A percentile compares a stretch with the other conserved stretches of the same genome.
phyloP scores from a whole-genome alignment of 2,329 filamentous ascomycete genomes.

The Pseudodiploospora longispora region DNA sequence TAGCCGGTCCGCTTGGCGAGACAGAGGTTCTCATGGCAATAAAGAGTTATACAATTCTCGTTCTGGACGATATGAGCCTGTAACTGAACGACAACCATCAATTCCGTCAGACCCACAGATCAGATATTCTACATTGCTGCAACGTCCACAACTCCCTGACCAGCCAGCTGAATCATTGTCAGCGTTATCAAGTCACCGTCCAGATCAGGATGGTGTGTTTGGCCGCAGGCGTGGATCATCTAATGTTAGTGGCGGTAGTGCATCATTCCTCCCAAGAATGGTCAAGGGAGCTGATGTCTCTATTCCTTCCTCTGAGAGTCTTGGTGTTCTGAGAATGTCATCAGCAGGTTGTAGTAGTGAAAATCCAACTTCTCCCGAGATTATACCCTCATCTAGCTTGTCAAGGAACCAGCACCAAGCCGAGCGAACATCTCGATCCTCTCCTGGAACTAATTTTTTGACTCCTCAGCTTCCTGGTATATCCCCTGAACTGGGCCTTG shows the following conservation, averaged over 20 bases:
- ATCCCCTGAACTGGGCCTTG: slow-evolving; percentile 21
- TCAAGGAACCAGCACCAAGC: slow-evolving; percentile 17
- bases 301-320: slow-evolving; percentile 34
- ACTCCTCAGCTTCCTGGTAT: slow-evolving; percentile 25
- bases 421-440: slow-evolving; percentile 27
- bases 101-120: slow-evolving; percentile 57
- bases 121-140: slow-evolving; percentile 70
- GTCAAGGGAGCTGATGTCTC: slow-evolving; percentile 35
- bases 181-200: slow-evolving; percentile 74
- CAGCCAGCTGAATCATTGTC: slow-evolving; percentile 74
- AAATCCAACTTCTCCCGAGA: slow-evolving; percentile 37
- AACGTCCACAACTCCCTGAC: slow-evolving; percentile 59
- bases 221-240: slow-evolving; percentile 77
- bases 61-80: slow-evolving; percentile 86
- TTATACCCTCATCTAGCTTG: slow-evolving; percentile 16
- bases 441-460: slow-evolving; percentile 35
- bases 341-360: slow-evolving; percentile 40
- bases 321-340: slow-evolving; percentile 39
- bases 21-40: slow-evolving; percentile 53
- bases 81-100: slow-evolving; percentile 64
- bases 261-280: slow-evolving; percentile 54
- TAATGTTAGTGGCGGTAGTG: slow-evolving; percentile 82
- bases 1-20: slow-evolving; percentile 73
- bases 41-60: slow-evolving; percentile 92
- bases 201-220: slow-evolving; percentile 59